Percentiles rank a stretch among this genome's conserved stretches.
phyloP scores from a whole-genome alignment of 2,329 filamentous ascomycete genomes.

The Xylariaceae sp. region DNA sequence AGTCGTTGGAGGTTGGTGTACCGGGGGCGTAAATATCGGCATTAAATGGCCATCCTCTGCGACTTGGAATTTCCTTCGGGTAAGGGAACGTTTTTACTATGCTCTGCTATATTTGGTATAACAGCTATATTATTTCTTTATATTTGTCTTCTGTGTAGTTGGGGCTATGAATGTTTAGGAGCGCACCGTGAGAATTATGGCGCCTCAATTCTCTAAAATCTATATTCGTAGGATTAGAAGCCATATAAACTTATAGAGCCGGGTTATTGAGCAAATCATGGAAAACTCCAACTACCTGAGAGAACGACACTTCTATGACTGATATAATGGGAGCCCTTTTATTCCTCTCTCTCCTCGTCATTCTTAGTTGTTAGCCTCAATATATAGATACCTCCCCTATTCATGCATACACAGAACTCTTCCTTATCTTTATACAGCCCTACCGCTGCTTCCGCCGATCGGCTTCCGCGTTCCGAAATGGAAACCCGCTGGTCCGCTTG shows the following conservation, averaged over 20 bases:
- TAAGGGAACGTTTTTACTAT: constrained; percentile 1
- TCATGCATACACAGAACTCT: no score
- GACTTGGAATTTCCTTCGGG: constrained; percentile 11
- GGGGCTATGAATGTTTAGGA: not conserved
- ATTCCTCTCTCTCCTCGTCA: no score
- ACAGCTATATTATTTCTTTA: constrained; percentile 7
- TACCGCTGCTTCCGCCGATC: constrained; percentile 38
- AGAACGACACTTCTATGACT: no score
- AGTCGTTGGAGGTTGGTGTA: constrained; percentile 15
- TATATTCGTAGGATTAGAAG: not conserved
- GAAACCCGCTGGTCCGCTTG: constrained; percentile 49
- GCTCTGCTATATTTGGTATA: constrained; percentile 8
- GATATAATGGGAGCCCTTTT: no score
- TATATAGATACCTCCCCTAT: no score
- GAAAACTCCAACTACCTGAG: no score
- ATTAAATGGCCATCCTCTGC: constrained; percentile 14
- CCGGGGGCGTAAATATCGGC: constrained; percentile 9
- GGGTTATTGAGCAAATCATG: no score
- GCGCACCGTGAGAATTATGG: not conserved
- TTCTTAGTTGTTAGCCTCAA: no score
- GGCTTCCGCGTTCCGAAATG: constrained; percentile 46
- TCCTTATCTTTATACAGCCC: no score
- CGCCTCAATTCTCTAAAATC: no score
- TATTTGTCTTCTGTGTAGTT: not conserved
- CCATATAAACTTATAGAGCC: no score